Base-by-base conservation (phyloP, 2,329 filamentous ascomycete genomes). In the Apiospora rasikravindrae region DNA sequence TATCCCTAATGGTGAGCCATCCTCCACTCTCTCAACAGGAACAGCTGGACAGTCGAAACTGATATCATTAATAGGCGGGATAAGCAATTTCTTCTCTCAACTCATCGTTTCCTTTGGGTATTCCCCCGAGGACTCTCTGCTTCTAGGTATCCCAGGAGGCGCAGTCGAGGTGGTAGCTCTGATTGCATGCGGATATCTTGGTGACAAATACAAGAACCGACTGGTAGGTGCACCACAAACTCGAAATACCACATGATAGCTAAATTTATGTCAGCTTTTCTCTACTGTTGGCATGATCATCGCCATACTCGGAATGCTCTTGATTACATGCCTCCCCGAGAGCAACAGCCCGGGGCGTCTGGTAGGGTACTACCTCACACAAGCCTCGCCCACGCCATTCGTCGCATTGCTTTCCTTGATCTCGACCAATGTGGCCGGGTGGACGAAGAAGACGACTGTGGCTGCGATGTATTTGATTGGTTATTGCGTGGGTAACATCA, bases 71-170 rank as follows among this genome's bases (percentile, higher is more conserved):
- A 64, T 33, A 80, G 78, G 78, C 47, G 78, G 78, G 4, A 76
- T 80, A 42, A 76, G 77, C 44, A 83, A 83, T 69, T 84, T 83
- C 75, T 84, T 84, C 73, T 82, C 81, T 16, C 82, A 84, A 71
- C 77, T 85, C 24, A 84, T 85, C 69, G 81, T 83, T 19, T 82
- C 82, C 2, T 93, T 93, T 75, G 92, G 92, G 13, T 93, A 91
- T 79, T 90, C 89, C 0, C 80, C 84, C 2, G 84, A 91, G 73
- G 82, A 93, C 76, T 90, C 89, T 4, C 83, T 93, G 1, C 85
- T 93, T 1, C 88, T 92, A 73, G 91, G 90, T 57, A 89, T 87
- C 0, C 91, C 92, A 0, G 90, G 88, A 11, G 92, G 92, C 5
- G 91, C 88, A 0, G 86, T 93, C 45, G 90, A 93, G 81, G 84